Evolutionary conservation across 306 rosid species (phyloP).

Genomic region (Cucurbita moschata): DNA sequence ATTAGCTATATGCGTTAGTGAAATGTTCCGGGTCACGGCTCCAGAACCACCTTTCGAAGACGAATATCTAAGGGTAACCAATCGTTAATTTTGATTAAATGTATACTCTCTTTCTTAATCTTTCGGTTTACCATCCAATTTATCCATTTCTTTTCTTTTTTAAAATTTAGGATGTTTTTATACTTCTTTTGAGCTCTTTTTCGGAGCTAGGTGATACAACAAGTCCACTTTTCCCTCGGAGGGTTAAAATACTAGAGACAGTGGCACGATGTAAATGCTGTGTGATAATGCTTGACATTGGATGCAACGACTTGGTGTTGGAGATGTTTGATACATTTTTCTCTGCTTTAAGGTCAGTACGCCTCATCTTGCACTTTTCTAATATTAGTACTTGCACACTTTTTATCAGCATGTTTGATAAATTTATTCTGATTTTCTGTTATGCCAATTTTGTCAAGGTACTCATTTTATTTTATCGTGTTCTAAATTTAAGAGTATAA

Average conservation of each 20-base stretch:
- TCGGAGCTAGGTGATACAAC: conserved; percentile 55
- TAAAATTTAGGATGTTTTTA: conserved; percentile 48
- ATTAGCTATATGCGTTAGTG: conserved; percentile 57
- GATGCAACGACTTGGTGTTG: conserved; percentile 46
- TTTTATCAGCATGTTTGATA: background rate
- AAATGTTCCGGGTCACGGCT: conserved; percentile 63
- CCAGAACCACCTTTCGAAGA: conserved; percentile 77
- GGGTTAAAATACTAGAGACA: conserved; percentile 73
- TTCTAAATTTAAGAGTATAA: background rate
- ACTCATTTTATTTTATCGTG: background rate
- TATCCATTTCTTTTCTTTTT: background rate
- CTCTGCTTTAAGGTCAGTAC: conserved; percentile 59
- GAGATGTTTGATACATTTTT: conserved; percentile 68
- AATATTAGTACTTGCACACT: background rate
- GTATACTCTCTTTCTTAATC: background rate
- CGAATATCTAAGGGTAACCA: conserved; percentile 47
- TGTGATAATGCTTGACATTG: conserved; percentile 75
- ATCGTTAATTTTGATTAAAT: background rate
- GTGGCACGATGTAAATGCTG: conserved; percentile 63
- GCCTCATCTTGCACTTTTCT: conserved; percentile 5
- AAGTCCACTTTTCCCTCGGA: conserved; percentile 48
- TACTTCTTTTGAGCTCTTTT: conserved; percentile 49
- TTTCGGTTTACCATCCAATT: conserved; percentile 2
- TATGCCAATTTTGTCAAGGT: background rate
- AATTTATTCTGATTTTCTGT: background rate